Base-by-base conservation (phyloP, 306 rosid genomes). In the Vachellia collinsii region DNA sequence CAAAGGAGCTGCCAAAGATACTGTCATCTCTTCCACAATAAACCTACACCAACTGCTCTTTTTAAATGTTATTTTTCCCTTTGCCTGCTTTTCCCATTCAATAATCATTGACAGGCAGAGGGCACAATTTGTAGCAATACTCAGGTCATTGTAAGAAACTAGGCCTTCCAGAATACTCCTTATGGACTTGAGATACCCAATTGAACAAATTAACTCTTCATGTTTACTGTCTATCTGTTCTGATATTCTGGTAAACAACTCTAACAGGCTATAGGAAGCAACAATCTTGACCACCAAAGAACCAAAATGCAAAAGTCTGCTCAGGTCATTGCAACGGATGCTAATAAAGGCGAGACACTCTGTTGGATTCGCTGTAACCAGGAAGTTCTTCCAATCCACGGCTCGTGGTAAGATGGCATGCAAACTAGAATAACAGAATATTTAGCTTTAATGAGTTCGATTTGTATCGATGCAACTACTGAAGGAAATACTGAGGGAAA, bases 281-380 rank as follows among this genome's bases (percentile, higher is more conserved):
- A 85, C 84, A 38, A 87, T 83, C 86, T 92, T 92, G 84, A 91
- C 79, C 70, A 71, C 78, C 62, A 90, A 81, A 79, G 98, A 89
- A 65, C 99, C 99, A 77, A 91, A 93, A 86, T 91, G 89, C 81
- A 95, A 48, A n/a, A 93, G 86, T 85, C 94, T 90, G 92, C 97
- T 90, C 51, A 95, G 83, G 71, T 90, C 94, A 79, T 93, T 91
- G 87, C 98, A 91, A 74, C 65, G 82, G 69, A 95, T 87, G 87
- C 93, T 81, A 65, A 93, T 78, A 74, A 83, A 82, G 83, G 94
- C 79, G 56, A 79, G 82, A 13, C 90, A 85, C 79, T 69, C 91
- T 14, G 74, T 74, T 83, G 87, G 82, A 72, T 84, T 88, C 25
- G 67, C 74, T 50, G 88, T 89, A 53, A 67, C 88, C 63, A 91